phyloP scores from a whole-genome alignment of 2,329 filamentous ascomycete genomes.

The Trichoderma atrobrunneum region DNA sequence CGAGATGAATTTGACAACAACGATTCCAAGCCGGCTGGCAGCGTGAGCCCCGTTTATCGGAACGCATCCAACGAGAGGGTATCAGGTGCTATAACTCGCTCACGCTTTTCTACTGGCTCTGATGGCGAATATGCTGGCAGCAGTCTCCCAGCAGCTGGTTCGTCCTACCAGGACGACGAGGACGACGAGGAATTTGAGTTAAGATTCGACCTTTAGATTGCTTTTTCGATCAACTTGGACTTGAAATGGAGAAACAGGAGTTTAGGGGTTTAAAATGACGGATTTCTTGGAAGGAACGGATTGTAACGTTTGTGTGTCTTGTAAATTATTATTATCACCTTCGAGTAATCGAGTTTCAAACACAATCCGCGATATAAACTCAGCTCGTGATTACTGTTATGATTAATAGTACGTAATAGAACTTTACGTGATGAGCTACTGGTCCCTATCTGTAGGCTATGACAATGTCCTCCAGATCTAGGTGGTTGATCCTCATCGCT shows the following conservation, averaged over 20 bases:
- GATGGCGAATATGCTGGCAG: slow-evolving; percentile 41
- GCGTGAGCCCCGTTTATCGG: slow-evolving; percentile 39
- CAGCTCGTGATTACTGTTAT: neutral
- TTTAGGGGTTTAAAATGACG: neutral
- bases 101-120: slow-evolving; percentile 50
- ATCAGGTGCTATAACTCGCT: slow-evolving; percentile 35
- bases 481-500: neutral
- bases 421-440: neutral
- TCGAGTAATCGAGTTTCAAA: neutral
- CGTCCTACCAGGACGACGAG: slow-evolving; percentile 30
- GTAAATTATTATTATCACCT: neutral
- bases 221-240: neutral
- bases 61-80: slow-evolving; percentile 24
- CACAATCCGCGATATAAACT: neutral
- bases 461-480: neutral
- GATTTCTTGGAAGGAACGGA: neutral
- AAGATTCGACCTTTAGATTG: slow-evolving; percentile 23
- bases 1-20: neutral
- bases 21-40: slow-evolving; percentile 43
- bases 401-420: neutral
- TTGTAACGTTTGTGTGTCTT: neutral
- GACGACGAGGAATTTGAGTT: slow-evolving; percentile 58
- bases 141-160: slow-evolving; percentile 31
- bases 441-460: neutral
- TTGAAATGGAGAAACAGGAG: neutral